phyloP scores from a whole-genome alignment of 225 moss, liverwort and hornwort genomes.

The Takakia lepidozioides region DNA sequence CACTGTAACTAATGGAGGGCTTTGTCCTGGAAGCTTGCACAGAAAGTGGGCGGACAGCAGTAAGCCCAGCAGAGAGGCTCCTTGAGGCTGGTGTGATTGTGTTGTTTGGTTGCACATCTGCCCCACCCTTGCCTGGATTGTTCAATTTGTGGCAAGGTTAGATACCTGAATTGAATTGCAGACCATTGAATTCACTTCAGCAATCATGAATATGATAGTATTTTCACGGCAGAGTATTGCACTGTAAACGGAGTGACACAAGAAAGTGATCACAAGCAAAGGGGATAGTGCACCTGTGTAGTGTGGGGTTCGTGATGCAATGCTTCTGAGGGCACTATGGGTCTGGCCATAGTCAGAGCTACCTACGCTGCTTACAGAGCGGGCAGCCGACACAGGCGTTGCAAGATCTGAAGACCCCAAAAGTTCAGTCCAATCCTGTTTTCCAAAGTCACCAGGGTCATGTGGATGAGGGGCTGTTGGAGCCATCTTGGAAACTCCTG shows the following conservation, averaged over 20 bases:
- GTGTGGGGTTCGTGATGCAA: constrained; percentile 23
- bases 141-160: too few relatives aligned
- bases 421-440: constrained; percentile 76
- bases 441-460: constrained; percentile 38
- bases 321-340: constrained; percentile 23
- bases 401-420: constrained; percentile 52
- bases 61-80: constrained; percentile 18
- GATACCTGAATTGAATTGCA: too few relatives aligned
- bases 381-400: constrained; percentile 34
- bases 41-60: constrained; percentile 16
- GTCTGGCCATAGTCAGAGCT: constrained; percentile 29
- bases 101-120: constrained; percentile 15
- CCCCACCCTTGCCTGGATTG: constrained; percentile 25
- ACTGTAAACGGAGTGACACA: too few relatives aligned
- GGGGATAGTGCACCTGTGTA: constrained; percentile 13
- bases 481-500: constrained; percentile 16
- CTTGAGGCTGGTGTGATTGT: constrained; percentile 34
- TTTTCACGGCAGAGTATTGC: too few relatives aligned
- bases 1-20: constrained; percentile 19
- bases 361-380: constrained; percentile 52
- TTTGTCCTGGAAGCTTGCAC: constrained; percentile 46
- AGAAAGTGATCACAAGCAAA: too few relatives aligned
- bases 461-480: constrained; percentile 21
- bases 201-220: too few relatives aligned
- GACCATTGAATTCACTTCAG: too few relatives aligned